phyloP scores from a whole-genome alignment of 1,139 yeast genomes.

The Kodamaea suecica region DNA sequence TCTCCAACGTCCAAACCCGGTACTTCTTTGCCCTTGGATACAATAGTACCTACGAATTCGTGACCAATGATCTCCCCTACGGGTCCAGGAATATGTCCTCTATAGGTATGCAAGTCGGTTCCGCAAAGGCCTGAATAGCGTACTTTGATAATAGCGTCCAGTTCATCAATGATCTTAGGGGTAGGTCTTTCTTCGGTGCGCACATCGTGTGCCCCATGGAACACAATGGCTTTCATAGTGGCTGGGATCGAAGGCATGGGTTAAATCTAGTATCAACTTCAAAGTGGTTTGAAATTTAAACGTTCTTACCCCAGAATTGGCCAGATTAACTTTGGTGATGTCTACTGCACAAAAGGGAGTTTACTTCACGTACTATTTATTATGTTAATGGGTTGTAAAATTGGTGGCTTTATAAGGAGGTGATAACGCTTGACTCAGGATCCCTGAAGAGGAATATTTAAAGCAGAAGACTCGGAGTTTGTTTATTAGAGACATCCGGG shows the following conservation, averaged over 20 bases:
- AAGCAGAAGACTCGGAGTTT: too few species aligned
- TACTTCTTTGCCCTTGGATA: constrained; percentile 34
- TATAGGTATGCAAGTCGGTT: constrained; percentile 57
- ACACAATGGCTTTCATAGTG: constrained; percentile 56
- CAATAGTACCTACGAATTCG: constrained; percentile 47
- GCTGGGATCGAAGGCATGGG: background rate
- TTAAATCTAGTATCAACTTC: too few species aligned
- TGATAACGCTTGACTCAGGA: too few species aligned
- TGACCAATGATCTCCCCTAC: constrained; percentile 49
- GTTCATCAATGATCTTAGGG: constrained; percentile 38
- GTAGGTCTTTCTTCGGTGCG: constrained; percentile 40
- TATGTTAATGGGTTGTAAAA: too few species aligned
- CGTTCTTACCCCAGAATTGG: too few species aligned
- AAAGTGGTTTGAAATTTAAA: too few species aligned
- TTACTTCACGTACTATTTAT: too few species aligned
- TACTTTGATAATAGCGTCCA: constrained; percentile 53
- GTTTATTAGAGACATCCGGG: too few species aligned
- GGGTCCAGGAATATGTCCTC: constrained; percentile 50
- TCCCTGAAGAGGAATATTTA: too few species aligned
- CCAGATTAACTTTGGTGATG: too few species aligned
- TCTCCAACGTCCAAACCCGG: constrained; percentile 39
- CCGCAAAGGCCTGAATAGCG: constrained; percentile 59
- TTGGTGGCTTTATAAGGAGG: too few species aligned
- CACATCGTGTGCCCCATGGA: constrained; percentile 48
- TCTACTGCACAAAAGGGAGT: too few species aligned